Percentiles rank a stretch among this genome's conserved stretches.
These are phyloP conservation scores for Monilinia fructicola DNA, from an alignment of 2,329 filamentous ascomycete genomes.

Conservation along the genomic window DNA sequence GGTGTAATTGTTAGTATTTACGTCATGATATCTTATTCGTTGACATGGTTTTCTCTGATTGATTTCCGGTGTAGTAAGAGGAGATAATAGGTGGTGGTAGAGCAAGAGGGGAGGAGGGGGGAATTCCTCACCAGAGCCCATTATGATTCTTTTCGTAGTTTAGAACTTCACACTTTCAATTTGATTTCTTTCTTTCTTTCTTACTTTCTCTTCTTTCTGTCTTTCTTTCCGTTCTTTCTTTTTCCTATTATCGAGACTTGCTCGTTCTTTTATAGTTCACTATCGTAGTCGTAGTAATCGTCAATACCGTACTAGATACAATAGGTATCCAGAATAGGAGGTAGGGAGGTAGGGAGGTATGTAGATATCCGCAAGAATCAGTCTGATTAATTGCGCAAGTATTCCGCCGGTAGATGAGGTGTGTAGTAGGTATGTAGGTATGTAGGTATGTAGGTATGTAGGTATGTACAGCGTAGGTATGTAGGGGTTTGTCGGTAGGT, in stretches of 20 bases:
- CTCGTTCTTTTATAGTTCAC: not conserved
- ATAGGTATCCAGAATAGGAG: conserved; percentile 8
- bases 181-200: not conserved
- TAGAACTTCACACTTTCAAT: conserved; percentile 2
- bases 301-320: not conserved
- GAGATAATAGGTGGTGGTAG: not conserved
- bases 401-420: no score
- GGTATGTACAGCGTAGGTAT: no score
- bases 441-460: no score
- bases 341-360: not conserved
- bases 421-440: no score
- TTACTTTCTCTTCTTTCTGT: not conserved
- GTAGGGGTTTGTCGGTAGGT: not conserved
- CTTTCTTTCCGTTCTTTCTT: not conserved
- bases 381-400: not conserved
- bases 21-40: not conserved
- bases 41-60: not conserved
- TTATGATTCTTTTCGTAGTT: conserved; percentile 6
- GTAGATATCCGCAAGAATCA: not conserved
- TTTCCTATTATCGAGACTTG: not conserved
- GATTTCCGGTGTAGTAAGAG: not conserved
- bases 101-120: not conserved
- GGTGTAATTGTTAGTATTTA: not conserved
- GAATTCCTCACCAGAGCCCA: conserved; percentile 16
- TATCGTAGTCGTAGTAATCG: not conserved